Evolutionary conservation across 352 stramenopile species (phyloP).

Genomic region (Phytophthora agathidicida): DNA sequence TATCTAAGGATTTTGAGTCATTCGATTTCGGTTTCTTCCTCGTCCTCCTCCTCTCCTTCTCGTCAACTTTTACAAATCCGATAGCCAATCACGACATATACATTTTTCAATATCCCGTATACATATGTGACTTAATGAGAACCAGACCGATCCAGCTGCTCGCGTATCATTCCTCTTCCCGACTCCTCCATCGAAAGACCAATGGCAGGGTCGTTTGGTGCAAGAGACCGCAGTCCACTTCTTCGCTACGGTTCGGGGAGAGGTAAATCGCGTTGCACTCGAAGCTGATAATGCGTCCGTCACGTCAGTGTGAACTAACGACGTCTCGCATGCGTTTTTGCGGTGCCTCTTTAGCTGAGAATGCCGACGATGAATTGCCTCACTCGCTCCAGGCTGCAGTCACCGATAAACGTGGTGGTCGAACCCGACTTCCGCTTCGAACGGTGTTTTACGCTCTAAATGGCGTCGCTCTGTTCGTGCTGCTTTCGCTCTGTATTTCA

Average conservation of each 20-base stretch:
- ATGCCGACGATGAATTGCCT: constrained; percentile 18
- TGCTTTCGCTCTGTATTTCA: constrained; percentile 67
- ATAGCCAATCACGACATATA: too few relatives aligned
- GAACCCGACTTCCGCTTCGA: constrained; percentile 27
- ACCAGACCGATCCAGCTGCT: constrained; percentile 6
- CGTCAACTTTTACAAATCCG: too few relatives aligned
- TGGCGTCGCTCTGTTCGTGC: constrained; percentile 55
- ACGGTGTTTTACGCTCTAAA: constrained; percentile 67
- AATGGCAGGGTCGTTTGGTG: constrained; percentile 14
- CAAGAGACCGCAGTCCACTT: constrained; percentile 60
- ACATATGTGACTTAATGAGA: too few relatives aligned
- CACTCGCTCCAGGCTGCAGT: constrained; percentile 8
- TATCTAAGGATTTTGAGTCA: too few relatives aligned
- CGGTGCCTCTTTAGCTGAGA: constrained; percentile 5
- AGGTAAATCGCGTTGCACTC: constrained; percentile 13
- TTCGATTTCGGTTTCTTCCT: too few relatives aligned
- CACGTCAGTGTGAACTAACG: not conserved
- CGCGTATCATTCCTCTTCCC: constrained; percentile 14
- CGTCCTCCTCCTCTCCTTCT: too few relatives aligned
- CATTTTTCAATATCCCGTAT: too few relatives aligned
- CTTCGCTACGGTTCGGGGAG: constrained; percentile 65
- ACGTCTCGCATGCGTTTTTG: not conserved
- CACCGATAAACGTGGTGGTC: not conserved
- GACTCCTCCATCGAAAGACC: constrained; percentile 11
- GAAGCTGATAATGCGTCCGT: not conserved